phyloP scores from a whole-genome alignment of 352 stramenopile genomes.

The Pythium angustatum region DNA sequence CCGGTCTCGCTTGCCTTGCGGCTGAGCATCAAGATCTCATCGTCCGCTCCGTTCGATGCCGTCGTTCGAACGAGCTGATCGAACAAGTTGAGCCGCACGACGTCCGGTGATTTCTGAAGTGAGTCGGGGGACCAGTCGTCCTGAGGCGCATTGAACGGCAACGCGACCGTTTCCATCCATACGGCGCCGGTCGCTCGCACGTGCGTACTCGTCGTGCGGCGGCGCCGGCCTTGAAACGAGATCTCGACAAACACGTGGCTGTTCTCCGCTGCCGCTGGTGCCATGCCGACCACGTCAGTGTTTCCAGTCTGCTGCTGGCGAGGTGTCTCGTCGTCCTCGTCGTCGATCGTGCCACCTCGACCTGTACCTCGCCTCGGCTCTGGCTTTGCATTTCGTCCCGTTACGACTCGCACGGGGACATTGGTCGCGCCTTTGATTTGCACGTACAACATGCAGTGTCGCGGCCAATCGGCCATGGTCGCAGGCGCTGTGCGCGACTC shows the following conservation, averaged over 20 bases:
- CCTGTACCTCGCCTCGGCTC: neutral
- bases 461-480: constrained; percentile 54
- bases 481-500: constrained; percentile 28
- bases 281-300: neutral
- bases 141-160: constrained; percentile 85
- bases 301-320: neutral
- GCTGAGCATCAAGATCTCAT: constrained; percentile 30
- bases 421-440: constrained; percentile 83
- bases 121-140: constrained; percentile 80
- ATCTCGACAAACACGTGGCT: constrained; percentile 77
- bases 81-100: constrained; percentile 87
- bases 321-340: constrained; percentile 10
- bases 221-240: constrained; percentile 77
- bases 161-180: constrained; percentile 92
- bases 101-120: constrained; percentile 71
- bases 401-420: constrained; percentile 53
- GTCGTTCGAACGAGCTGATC: constrained; percentile 72
- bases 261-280: constrained; percentile 8
- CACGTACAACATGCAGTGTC: constrained; percentile 73
- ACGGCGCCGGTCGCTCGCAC: constrained; percentile 46
- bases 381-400: neutral
- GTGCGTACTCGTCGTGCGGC: constrained; percentile 51
- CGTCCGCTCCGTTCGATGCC: constrained; percentile 23
- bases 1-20: constrained; percentile 17
- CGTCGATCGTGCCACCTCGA: constrained; percentile 5